Evolutionary conservation across 2,329 filamentous ascomycete species (phyloP), one percentile per base, ranked within the genome.

Genomic region (Drechslerella dactyloides): DNA sequence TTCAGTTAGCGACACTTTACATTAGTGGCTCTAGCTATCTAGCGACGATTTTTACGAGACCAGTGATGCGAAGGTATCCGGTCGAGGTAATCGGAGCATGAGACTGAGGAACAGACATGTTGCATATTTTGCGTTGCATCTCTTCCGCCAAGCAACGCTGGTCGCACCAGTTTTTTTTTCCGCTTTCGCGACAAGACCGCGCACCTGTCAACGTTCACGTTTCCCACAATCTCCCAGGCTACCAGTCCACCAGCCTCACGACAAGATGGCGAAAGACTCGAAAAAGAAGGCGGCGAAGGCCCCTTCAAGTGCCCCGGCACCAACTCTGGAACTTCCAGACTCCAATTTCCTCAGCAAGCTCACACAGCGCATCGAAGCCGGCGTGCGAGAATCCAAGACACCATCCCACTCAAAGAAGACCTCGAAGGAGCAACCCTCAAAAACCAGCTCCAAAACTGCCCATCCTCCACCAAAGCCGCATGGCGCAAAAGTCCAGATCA

Each of bases 301-400:
- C 4, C 15, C 6, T 35, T 19, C 54, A 0, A 50, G 52, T 10
- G 23, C 27, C 11, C 11, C 54, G 4, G 40, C 30, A n/a, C 33
- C 60, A 15, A 53, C 33, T 10, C 30, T 72, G 24, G 23, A 72
- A 40, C 56, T 61, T 7, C 68, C 68, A 17, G 50, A 19, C 35
- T 65, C 68, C 17, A 65, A 61, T 42, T 72, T 72, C 27, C 55
- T 72, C 23, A 72, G 68, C 48, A 72, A 72, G 57, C 62, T 65
- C 5, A 72, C 68, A 3, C 55, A 72, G 27, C 68, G 68, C 27
- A 72, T 72, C 52, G 55, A 72, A 35, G 60, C 60, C 15, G 55
- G 68, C 23, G 60, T 57, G 21, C 59, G 61, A 37, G 68, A 65
- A 44, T 65, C 68, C 1, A 72, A 63, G 15, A 44, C 33, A 44